Evolutionary conservation across 805 yeast genomes (phyloP).

Genomic region (Wickerhamiella cacticola): DNA sequence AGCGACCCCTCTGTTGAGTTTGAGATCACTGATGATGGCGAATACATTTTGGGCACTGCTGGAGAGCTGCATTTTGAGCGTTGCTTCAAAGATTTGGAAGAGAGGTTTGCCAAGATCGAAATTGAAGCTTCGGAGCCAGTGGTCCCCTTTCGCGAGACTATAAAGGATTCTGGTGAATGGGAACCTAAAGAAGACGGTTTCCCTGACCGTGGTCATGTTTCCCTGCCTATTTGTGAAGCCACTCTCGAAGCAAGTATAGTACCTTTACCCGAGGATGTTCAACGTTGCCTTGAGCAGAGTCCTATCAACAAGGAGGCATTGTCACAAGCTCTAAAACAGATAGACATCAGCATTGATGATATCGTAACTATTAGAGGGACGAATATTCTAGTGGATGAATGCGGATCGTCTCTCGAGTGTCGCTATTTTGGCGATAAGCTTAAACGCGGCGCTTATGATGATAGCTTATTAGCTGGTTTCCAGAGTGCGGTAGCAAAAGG

Average conservation of each 20-base stretch:
- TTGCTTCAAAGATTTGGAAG: constrained; percentile 80
- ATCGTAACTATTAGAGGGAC: constrained; percentile 2
- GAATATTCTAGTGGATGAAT: constrained; percentile 53
- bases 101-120: constrained; percentile 85
- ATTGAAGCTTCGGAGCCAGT: constrained; percentile 81
- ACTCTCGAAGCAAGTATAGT: constrained; percentile 33
- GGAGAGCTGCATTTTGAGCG: constrained; percentile 95
- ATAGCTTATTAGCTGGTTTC: constrained; percentile 67
- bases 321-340: not conserved
- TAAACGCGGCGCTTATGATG: constrained; percentile 37
- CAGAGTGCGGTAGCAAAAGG: constrained; percentile 75
- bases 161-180: constrained; percentile 41
- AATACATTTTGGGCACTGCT: constrained; percentile 84
- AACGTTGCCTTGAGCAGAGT: not conserved
- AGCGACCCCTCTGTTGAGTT: constrained; percentile 95
- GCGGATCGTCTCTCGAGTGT: constrained; percentile 24
- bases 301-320: not conserved
- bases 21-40: constrained; percentile 79
- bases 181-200: constrained; percentile 16
- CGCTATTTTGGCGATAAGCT: constrained; percentile 11
- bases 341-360: constrained; percentile 27
- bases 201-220: constrained; percentile 24
- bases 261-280: constrained; percentile 40
- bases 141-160: constrained; percentile 87
- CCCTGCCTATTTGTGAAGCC: constrained; percentile 41